Evolutionary conservation across 768 basidiomycete species (phyloP), one percentile per base, ranked within the genome.

Genomic region (Clathrus columnatus): DNA sequence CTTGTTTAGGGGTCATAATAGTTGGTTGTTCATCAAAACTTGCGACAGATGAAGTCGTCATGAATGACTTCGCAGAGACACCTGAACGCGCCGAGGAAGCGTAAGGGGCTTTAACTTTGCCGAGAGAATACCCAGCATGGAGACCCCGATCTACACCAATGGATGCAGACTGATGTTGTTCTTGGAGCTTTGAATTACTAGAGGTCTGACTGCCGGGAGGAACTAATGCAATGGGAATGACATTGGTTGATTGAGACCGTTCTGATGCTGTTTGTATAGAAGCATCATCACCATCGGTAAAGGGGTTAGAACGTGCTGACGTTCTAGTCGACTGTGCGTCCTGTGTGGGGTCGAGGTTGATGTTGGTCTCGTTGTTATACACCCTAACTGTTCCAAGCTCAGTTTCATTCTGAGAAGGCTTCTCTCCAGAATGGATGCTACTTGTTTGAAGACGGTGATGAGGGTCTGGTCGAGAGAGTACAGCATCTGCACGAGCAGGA

Each of bases 221-320:
- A 30, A 91, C 84, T 43, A 91, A 75, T 11, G 88, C 88, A 57
- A 91, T 91, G 58, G 88, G 88, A 56, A 91, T 91, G 60, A 90
- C 88, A 61, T 91, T 91, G 21, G 89, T 87, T 43, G 80, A 80
- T 64, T 87, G 84, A 14, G 87, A 84, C 44, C 80, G 77, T n/a
- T 83, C 81, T 8, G 78, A 77, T 0, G 73, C 72, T 26, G 89
- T 91, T 68, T 87, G 85, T 57, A 91, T 91, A 36, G 88, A 91
- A 48, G 85, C 80, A 24, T 68, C 70, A 36, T 36, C 36, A 24
- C 58, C 58, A 62, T 91, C 88, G 43, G 80, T 79, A 68, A 91
- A 91, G 21, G 88, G 88, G 72, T 91, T 88, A 50, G 71, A 73
- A 24, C 70, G 72, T 2, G 63, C 52, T 8, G 72, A 75, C 5